Evolutionary conservation across 2,329 filamentous ascomycete genomes (phyloP), one percentile per base, ranked within the genome.

Genomic region (Neonectria faginata): DNA sequence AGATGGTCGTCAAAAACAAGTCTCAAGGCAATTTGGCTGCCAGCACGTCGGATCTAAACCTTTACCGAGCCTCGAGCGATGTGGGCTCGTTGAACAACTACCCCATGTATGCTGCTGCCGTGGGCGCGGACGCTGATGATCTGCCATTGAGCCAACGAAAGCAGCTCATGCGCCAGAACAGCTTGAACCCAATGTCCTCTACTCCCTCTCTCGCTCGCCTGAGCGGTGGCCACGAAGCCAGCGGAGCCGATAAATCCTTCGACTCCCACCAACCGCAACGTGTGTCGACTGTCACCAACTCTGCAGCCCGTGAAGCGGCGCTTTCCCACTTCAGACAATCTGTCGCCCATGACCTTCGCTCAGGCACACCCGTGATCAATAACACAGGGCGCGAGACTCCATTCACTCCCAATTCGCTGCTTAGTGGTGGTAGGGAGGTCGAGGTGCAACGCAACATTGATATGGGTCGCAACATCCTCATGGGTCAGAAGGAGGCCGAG

Each of bases 131-230:
- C 68, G 81, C 84, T 1, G 92, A 94, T 65, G 87, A 94, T 60
- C 83, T 95, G 69, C 90, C 92, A 0, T 83, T 96, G 18, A 91
- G 88, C 45, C 87, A 91, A 71, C 89, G 92, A 47, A 86, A 85
- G 60, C 80, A 86, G 50, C 77, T 91, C 29, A 87, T 92, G 60
- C 87, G 86, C 33, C 84, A 86, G 45, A 83, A 76, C 67, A 85
- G 82, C 71, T 66, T 81, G 52, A 75, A 79, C 67, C 67, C 73
- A 44, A 70, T 72, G 11, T 55, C 69, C 74, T 70, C 76, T n/a
- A 67, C 69, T 5, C 68, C 68, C 12, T 66, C 64, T 16, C 68
- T 72, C 29, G 58, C 69, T 22, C 72, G 71, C n/a, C 65, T 68
- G 22, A 67, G 69, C 20, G 77, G 76, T 36, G 68, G 62, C 16